Base-by-base conservation (phyloP, 106 monocot genomes). In the Triglochin maritima region DNA sequence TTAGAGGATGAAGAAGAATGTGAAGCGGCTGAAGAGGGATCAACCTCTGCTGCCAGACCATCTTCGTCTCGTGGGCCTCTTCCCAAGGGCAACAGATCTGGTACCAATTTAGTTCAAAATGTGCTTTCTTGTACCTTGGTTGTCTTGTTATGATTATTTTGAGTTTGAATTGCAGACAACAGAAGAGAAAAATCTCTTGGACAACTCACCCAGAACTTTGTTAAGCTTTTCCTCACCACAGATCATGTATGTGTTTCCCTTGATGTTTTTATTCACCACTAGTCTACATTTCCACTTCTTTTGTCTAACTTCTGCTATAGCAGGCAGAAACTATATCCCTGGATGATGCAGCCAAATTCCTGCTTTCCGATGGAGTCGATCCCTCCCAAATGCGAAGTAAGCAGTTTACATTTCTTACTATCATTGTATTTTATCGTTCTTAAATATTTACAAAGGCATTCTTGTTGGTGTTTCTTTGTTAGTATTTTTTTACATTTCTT, bases 111-210 rank as follows among this genome's bases (percentile, higher is more conserved):
- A 0, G 29, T 29, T 29, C 29, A 29, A 29, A 29, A 29, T 29
- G 29, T 29, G 29, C 29, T 29, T 29, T 29, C 1, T 29, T 29
- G 29, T 1, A 29, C 29, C 0, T 29, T 29, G 29, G 29, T 29
- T 29, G 29, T 29, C 29, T 29, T 29, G 29, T 29, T 29, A 29
- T 29, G 1, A 29, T 55, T 3, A 13, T 9, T 47, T 15, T 14
- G 5, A 12, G 14, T 65, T 49, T 45, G 45, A 74, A 78, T 7
- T 54, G 44, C 56, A 64, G 87, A 91, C 5, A 82, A 85, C 52
- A 78, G 85, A 69, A 90, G 71, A 57, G 96, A 96, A 74, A 96
- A 96, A 57, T 96, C 91, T 1, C 74, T 96, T 29, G 96, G 91
- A 7, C 78, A 77, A 70, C 90, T 96, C 47, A 91, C 90, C 2